Base-by-base conservation (phyloP, 192 early-diverging fungal species). In the Mortierella hygrophila region DNA sequence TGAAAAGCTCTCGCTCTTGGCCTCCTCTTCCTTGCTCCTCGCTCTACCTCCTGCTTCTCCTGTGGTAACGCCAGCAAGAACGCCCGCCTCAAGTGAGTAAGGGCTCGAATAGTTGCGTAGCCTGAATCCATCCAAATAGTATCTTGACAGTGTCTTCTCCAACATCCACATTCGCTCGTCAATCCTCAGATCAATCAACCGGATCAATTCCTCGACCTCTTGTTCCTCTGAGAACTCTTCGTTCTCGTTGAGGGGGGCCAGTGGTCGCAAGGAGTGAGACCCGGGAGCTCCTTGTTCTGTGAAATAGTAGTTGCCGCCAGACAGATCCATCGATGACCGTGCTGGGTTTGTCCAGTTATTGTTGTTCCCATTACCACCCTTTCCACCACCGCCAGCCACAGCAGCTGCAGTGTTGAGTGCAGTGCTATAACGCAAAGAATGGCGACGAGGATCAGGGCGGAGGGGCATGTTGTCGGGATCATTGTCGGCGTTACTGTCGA, bases 111-210 rank as follows among this genome's bases (percentile, higher is more conserved):
- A 86, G n/a, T 86, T 70, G 16, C 84, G 78, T 20, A 86, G 54
- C 40, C 84, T 70, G 65, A 86, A 86, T 29, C 84, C 84, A 40
- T 86, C 84, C 47, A 86, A 68, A 71, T 86, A 86, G 32, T 78
- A 86, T 65, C 84, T 76, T 8, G 84, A 55, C 29, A 86, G 42
- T 10, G 84, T 86, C 52, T 55, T 68, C 49, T 86, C 84, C 38
- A 86, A 42, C 70, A 79, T 86, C 84, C 84, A 86, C 84, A 86
- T 86, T 40, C 84, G 41, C 35, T 86, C 84, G 35, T 86, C 84
- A 4, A 86, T 79, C 32, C 84, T 38, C 38, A 86, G 20, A 40
- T 86, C 84, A 57, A 86, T 86, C 63, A 86, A 37, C 68, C 84
- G 84, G 21, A 86, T 86, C 52, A 86, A 41, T 44, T 86, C 84